Evolutionary conservation across 1,139 yeast genomes (phyloP).

Genomic region (Zygoascus sp.): DNA sequence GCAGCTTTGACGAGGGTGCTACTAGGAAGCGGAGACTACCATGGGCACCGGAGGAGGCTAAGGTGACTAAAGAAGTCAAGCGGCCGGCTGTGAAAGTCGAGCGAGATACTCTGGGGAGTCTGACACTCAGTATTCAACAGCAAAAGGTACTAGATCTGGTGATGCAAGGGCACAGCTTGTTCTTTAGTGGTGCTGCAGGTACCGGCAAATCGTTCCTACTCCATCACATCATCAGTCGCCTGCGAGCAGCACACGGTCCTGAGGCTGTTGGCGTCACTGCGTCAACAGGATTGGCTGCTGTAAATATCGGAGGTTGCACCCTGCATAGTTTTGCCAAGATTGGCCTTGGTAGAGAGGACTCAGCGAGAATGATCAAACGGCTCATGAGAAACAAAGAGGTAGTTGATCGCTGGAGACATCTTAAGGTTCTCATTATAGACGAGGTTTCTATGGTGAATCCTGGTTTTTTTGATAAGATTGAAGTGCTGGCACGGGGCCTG

Average conservation of each 20-base stretch:
- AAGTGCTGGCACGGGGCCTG: constrained; percentile 52
- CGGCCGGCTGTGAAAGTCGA: neutral
- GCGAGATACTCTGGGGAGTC: neutral
- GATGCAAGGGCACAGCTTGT: constrained; percentile 31
- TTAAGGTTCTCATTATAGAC: constrained; percentile 68
- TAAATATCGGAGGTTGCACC: constrained; percentile 80
- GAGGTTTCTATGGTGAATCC: constrained; percentile 85
- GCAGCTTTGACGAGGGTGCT: neutral
- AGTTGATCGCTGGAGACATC: constrained; percentile 51
- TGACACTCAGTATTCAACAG: constrained; percentile 19
- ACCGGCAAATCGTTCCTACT: constrained; percentile 86
- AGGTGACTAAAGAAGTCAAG: neutral
- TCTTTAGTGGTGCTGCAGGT: constrained; percentile 95
- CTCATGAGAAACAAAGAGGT: constrained; percentile 40
- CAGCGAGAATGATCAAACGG: constrained; percentile 40
- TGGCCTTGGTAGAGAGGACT: constrained; percentile 61
- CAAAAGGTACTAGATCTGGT: constrained; percentile 14
- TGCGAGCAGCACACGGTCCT: constrained; percentile 37
- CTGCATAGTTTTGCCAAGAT: constrained; percentile 74
- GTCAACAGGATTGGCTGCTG: constrained; percentile 87
- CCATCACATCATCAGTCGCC: constrained; percentile 48
- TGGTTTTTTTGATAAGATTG: constrained; percentile 57
- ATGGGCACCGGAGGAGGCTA: constrained; percentile 2
- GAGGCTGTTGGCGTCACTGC: constrained; percentile 76
- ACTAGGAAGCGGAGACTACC: constrained; percentile 3